Evolutionary conservation across 306 rosid genomes (phyloP).

Genomic region (Sicyos edulis): DNA sequence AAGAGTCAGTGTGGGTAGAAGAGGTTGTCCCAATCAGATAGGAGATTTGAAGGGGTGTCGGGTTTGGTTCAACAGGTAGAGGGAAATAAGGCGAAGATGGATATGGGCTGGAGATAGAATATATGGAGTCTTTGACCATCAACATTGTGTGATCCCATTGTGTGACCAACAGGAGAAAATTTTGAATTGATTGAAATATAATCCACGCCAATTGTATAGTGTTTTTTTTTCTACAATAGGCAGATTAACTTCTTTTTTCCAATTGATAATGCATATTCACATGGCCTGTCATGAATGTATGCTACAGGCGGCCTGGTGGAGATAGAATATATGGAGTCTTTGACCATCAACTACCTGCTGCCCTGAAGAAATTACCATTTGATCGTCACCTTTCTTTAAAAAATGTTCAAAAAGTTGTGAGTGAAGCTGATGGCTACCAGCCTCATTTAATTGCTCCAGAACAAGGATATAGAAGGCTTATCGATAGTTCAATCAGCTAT

Average conservation of each 20-base stretch:
- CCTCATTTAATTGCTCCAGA: constrained; percentile 99
- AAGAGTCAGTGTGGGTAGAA: too few species aligned
- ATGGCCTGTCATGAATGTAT: constrained; percentile 16
- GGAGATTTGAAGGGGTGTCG: too few species aligned
- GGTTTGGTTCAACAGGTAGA: too few species aligned
- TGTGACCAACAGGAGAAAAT: background rate
- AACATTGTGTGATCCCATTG: background rate
- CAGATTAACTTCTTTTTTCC: background rate
- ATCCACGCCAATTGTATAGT: background rate
- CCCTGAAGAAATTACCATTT: constrained; percentile 86
- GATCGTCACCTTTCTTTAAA: constrained; percentile 85
- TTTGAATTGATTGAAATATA: constrained; percentile 4
- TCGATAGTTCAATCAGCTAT: constrained; percentile 84
- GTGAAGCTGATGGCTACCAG: constrained; percentile 98
- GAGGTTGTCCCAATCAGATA: too few species aligned
- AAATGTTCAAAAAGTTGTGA: constrained; percentile 88
- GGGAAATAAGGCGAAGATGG: too few species aligned
- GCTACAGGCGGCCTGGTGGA: constrained; percentile 91
- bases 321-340: constrained; percentile 96
- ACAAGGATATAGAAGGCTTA: constrained; percentile 96
- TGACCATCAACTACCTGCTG: constrained; percentile 94
- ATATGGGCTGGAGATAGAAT: too few species aligned
- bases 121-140: too few species aligned
- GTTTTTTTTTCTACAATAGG: background rate
- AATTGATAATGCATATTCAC: constrained; percentile 16